phyloP scores from a whole-genome alignment of 2,329 filamentous ascomycete genomes.

The Cladosporium austrohemisphaericum region DNA sequence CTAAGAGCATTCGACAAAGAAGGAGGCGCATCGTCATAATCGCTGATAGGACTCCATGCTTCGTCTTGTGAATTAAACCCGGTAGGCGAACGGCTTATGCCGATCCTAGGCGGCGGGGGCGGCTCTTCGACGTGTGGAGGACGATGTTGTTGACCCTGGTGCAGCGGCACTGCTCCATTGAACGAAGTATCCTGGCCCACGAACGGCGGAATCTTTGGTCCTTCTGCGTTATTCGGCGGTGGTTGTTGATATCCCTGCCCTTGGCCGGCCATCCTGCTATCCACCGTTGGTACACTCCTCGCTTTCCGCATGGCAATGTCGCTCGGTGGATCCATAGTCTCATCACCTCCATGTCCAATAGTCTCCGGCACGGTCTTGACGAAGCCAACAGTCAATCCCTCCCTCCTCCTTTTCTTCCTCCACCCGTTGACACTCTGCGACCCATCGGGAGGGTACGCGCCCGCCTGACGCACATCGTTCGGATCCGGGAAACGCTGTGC shows the following conservation, averaged over 20 bases:
- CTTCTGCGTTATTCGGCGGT: not conserved
- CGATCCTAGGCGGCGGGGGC: slow-evolving; percentile 20
- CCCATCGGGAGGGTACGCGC: slow-evolving; percentile 15
- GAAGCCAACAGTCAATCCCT: slow-evolving; percentile 73
- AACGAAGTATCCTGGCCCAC: not conserved
- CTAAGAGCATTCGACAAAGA: not conserved
- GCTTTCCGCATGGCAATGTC: slow-evolving; percentile 64
- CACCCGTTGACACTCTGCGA: slow-evolving; percentile 21
- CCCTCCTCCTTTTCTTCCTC: slow-evolving; percentile 48
- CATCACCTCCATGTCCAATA: slow-evolving; percentile 89
- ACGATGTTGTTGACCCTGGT: not conserved
- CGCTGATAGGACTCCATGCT: slow-evolving; percentile 45
- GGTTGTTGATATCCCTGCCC: slow-evolving; percentile 16
- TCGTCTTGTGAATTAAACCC: slow-evolving; percentile 21
- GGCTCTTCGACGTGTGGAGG: not conserved
- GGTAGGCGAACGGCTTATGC: slow-evolving; percentile 18
- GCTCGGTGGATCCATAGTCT: slow-evolving; percentile 66
- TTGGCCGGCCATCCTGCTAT: slow-evolving; percentile 23
- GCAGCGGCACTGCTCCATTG: not conserved
- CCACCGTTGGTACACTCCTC: slow-evolving; percentile 22
- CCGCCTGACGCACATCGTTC: slow-evolving; percentile 36
- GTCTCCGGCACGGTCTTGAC: slow-evolving; percentile 68
- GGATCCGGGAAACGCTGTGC: slow-evolving; percentile 52
- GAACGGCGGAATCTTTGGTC: not conserved
- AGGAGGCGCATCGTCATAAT: slow-evolving; percentile 38